Evolutionary conservation across 176 grass and related monocot genomes (phyloP).

Genomic region (Guadua angustifolia): DNA sequence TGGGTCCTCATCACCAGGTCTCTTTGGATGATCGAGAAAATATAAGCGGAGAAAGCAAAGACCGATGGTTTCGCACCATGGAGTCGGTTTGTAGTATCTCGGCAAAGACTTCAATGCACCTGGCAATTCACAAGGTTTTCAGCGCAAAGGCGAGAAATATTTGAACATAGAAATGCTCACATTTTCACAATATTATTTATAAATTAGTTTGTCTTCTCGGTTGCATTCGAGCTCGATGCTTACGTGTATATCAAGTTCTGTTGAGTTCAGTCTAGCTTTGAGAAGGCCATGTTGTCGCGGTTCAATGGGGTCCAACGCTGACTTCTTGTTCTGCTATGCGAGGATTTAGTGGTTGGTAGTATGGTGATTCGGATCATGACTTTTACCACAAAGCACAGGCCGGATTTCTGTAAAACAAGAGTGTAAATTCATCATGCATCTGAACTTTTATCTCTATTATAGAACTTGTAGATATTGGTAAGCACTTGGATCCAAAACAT

Average conservation of each 20-base stretch:
- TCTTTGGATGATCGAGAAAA: constrained; percentile 99
- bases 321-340: constrained; percentile 88
- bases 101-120: constrained; percentile 69
- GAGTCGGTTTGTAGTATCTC: constrained; percentile 74
- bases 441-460: constrained; percentile 23
- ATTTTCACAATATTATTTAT: not conserved
- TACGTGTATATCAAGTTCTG: constrained; percentile 89
- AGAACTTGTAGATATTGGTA: not conserved
- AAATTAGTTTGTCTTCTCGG: not conserved
- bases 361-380: constrained; percentile 81
- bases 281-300: constrained; percentile 80
- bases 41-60: constrained; percentile 89
- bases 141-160: constrained; percentile 29
- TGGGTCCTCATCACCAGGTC: constrained; percentile 95
- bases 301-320: constrained; percentile 87
- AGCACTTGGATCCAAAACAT: constrained; percentile 8
- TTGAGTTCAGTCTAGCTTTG: constrained; percentile 70
- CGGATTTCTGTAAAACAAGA: constrained; percentile 68
- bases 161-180: no score
- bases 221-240: constrained; percentile 28
- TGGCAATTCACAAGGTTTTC: constrained; percentile 36
- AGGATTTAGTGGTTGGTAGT: constrained; percentile 80
- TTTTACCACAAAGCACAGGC: constrained; percentile 71
- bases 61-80: constrained; percentile 83
- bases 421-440: not conserved